Base-by-base conservation (phyloP, 192 early-diverging fungal genomes). In the Pilaira anomala region DNA sequence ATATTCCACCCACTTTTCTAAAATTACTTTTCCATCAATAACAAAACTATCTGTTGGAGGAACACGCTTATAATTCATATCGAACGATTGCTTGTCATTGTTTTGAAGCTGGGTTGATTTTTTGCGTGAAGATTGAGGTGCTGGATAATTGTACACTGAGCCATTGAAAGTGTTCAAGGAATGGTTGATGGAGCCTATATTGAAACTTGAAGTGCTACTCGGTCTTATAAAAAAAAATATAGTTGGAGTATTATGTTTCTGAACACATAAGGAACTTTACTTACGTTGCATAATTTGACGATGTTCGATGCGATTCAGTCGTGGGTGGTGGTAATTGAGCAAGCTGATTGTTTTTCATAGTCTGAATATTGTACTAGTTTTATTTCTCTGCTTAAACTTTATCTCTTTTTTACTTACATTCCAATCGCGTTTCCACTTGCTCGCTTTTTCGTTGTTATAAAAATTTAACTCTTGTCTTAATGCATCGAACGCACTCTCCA, bases 1-100 rank as follows among this genome's bases (percentile, higher is more conserved):
- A 19, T 48, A 48, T 48, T 48, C 46, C 19, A 48, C 46, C 46
- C 46, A 48, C 18, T 48, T 48, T 48, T 48, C 46, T 48, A 48
- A 48, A 48, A 48, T 48, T 48, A 48, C 46, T 48, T 48, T 48
- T 48, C 46, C 46, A 48, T 48, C 46, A 48, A 48, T 48, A 48
- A 48, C 46, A 48, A 48, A 18, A 48, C 46, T 48, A 48, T 48
- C 46, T 19, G n/a, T 48, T 48, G 46, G 46, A 48, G 46, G 46
- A 48, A 48, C 46, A 48, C 46, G 46, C 46, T 48, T 48, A 19
- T 48, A 48, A 48, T 48, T 48, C 46, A 48, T 48, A 48, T 48
- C 18, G 46, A 48, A 48, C 18, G 46, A 48, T 48, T 48, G 46
- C 46, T 48, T 48, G 18, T 48, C 18, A 48, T 48, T 48, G n/a